Evolutionary conservation across 164 flowering plant species (phyloP).

Genomic region (Vitis rotundifolia): DNA sequence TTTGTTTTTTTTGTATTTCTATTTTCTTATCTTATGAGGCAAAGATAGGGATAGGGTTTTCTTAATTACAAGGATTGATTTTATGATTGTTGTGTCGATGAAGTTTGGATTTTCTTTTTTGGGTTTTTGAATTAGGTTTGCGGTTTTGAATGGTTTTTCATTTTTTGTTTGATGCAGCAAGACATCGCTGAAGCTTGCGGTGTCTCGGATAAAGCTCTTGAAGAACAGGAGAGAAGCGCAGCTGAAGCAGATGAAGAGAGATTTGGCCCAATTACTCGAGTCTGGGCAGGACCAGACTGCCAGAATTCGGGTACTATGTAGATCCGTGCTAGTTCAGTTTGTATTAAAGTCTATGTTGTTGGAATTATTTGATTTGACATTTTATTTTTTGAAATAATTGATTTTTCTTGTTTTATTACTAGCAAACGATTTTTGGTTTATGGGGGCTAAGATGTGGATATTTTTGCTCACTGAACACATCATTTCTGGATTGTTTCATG

Average conservation of each 20-base stretch:
- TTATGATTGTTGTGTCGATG: neutral
- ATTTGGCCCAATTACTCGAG: constrained; percentile 82
- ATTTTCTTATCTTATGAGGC: neutral
- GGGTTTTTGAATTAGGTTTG: neutral
- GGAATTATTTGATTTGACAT: neutral
- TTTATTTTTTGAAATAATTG: neutral
- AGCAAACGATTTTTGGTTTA: neutral
- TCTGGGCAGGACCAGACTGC: constrained; percentile 85
- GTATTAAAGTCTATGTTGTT: neutral
- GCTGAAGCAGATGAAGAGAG: constrained; percentile 70
- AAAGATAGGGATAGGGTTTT: neutral
- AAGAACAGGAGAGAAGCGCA: constrained; percentile 78
- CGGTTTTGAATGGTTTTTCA: constrained; percentile 5
- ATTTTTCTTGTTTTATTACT: neutral
- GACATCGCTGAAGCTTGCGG: constrained; percentile 75
- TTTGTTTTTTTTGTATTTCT: neutral
- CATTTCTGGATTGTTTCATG: too few relatives aligned
- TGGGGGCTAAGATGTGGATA: too few relatives aligned
- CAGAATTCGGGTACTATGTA: constrained; percentile 62
- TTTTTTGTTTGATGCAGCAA: constrained; percentile 58
- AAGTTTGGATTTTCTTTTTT: neutral
- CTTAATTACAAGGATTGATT: neutral
- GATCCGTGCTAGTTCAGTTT: neutral
- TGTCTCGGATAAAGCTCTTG: constrained; percentile 75
- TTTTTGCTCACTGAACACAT: too few relatives aligned